Evolutionary conservation across 164 flowering plant species (phyloP), one percentile per base, ranked within the genome.

Genomic region (Tetrastigma voinierianum): DNA sequence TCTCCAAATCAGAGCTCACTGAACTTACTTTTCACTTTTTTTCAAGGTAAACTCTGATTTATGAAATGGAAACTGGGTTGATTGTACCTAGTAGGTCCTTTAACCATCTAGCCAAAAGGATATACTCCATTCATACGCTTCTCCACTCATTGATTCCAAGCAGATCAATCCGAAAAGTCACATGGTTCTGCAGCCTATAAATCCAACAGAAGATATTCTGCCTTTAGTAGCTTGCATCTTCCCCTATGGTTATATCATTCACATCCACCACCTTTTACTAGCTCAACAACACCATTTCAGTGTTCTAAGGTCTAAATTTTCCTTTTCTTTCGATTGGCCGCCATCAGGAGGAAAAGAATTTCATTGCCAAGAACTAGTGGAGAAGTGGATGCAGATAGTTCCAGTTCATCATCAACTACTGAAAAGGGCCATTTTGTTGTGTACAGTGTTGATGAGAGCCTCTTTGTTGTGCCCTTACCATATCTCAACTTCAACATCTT

Each of bases 391-490:
- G 55, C 16, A 10, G 25, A 32, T 1, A 14, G 20, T 16, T 40
- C 20, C 9, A 53, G 20, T 62, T 15, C 55, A 21, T 32, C 40
- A 32, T 49, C 43, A 9, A 49, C 63, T 16, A 71, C 74, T 21
- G 57, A 63, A 14, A 72, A 72, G 73, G 77, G 80, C 4, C 72
- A 76, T 57, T 71, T 76, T 56, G 72, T 68, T 17, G 67, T 72
- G 16, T 76, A 72, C 73, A 68, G 61, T 6, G 9, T 46, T 3
- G 70, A 71, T n/a, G 14, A 17, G 3, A 67, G 15, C 13, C 53
- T 70, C 19, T 75, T 71, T 24, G 57, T 64, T 53, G 24, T 67
- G 54, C 78, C 78, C 1, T 53, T 75, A 45, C 46, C 8, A 15
- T 18, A 64, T 75, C 40, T 32, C 40, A 32, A 32, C 40, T 3